Evolutionary conservation across 345 rosid species (phyloP), one percentile per base, ranked within the genome.

Genomic region (Syzygium grande): DNA sequence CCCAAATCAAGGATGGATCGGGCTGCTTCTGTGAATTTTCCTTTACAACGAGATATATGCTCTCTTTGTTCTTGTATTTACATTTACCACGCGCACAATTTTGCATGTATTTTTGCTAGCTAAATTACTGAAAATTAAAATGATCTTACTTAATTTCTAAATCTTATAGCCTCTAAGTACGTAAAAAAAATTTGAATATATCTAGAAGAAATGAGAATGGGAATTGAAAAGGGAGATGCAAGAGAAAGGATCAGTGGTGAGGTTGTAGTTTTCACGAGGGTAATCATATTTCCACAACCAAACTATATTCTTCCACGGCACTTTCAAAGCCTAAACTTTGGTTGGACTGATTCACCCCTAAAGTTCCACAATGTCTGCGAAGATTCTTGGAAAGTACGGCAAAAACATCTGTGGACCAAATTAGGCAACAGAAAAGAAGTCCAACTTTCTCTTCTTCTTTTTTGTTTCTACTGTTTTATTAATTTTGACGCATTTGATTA

Each of bases 31-130:
- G 1, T 59, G 65, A 59, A 27, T 27, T 27, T 59, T 59, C 65
- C 65, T 59, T 59, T 27, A 27, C 30, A 27, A 0, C 0, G 0
- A 7, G 15, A 59, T 0, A 16, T 0, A 11, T 59, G 65, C 12
- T 59, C 30, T 5, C 10, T 23, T 56, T 56, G 63, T 56, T 58
- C 29, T 0, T 58, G 3, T 11, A 27, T 59, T 59, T 59, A 59
- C 27, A 59, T 25, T 25, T 59, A n/a, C 27, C 65, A 58, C 0
- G 14, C 11, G 11, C 65, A 25, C 65, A 59, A 59, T 11, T 59
- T 25, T 25, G 30, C 0, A 0, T 2, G 16, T 59, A 5, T 59
- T 11, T 59, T 3, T 1, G 0, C 7, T 5, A 59, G 27, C 27
- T 59, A 59, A 27, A 11, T 59, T 27, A 11, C 2, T 25, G 25